These are phyloP conservation scores for Gracilaria caudata DNA, from an alignment of 23 red algal genomes.

Conservation along the genomic window DNA sequence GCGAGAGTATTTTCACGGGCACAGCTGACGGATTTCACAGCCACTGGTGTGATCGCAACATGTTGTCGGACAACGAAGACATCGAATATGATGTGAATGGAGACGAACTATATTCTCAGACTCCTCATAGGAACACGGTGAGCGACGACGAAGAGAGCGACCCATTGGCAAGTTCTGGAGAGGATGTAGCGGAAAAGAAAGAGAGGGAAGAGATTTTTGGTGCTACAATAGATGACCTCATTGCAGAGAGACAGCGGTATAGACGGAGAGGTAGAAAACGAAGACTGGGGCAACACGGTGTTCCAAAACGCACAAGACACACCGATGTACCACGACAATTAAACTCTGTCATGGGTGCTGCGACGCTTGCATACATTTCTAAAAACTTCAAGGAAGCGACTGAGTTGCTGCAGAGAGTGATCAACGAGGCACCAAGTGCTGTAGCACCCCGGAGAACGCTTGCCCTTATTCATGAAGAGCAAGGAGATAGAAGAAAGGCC, in stretches of 20 bases:
- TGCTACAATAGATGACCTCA: constrained; percentile 63
- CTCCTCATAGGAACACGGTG: not conserved
- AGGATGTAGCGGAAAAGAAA: constrained; percentile 23
- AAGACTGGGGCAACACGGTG: not conserved
- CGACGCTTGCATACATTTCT: constrained; percentile 69
- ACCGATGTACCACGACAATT: constrained; percentile 75
- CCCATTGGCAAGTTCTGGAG: constrained; percentile 44
- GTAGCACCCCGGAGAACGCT: constrained; percentile 84
- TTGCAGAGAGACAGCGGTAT: constrained; percentile 37
- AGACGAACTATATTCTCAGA: not conserved
- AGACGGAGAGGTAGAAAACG: constrained; percentile 32
- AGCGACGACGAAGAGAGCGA: constrained; percentile 62
- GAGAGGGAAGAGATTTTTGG: constrained; percentile 60
- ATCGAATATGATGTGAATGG: not conserved
- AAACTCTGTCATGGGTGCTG: constrained; percentile 78
- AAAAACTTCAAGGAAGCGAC: constrained; percentile 72
- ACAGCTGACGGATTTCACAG: not conserved
- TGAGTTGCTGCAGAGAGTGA: constrained; percentile 48
- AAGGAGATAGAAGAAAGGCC: constrained; percentile 72
- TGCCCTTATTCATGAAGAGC: constrained; percentile 72
- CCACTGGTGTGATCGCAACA: not conserved
- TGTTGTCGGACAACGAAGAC: constrained; percentile 23
- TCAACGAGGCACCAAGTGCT: constrained; percentile 82
- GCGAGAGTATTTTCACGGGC: not conserved
- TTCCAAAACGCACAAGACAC: constrained; percentile 31